These are phyloP conservation scores for Theobroma cacao DNA, from an alignment of 345 rosid genomes.

Conservation along the genomic window DNA sequence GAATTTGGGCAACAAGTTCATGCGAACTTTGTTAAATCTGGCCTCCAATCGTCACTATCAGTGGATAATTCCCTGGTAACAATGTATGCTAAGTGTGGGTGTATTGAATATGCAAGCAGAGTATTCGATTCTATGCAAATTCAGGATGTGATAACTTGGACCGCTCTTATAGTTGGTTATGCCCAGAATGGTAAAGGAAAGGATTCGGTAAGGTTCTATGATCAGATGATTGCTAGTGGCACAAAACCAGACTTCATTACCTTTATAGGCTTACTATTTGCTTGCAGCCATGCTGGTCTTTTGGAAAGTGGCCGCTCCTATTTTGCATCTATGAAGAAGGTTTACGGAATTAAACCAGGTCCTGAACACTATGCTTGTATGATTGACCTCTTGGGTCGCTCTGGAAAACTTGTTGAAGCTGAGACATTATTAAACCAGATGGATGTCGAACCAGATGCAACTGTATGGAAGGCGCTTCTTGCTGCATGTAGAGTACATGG, in stretches of 20 bases:
- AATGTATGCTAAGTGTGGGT: constrained; percentile 84
- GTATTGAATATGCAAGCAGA: constrained; percentile 57
- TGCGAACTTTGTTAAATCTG: constrained; percentile 50
- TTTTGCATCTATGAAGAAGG: constrained; percentile 64
- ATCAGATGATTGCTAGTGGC: constrained; percentile 60
- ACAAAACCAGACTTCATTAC: constrained; percentile 70
- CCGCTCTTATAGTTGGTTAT: constrained; percentile 80
- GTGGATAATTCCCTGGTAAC: constrained; percentile 75
- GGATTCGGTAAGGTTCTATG: constrained; percentile 53
- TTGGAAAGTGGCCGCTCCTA: constrained; percentile 47
- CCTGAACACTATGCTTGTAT: constrained; percentile 87
- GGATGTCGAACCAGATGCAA: constrained; percentile 74
- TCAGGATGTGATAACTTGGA: constrained; percentile 77
- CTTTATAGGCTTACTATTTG: constrained; percentile 83
- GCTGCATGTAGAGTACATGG: constrained; percentile 74
- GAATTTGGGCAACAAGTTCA: constrained; percentile 89
- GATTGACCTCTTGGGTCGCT: constrained; percentile 87
- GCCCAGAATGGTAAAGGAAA: constrained; percentile 87
- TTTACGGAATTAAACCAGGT: constrained; percentile 68
- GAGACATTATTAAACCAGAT: constrained; percentile 58
- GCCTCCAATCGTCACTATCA: constrained; percentile 55
- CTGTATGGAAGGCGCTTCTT: constrained; percentile 79
- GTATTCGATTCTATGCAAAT: constrained; percentile 58
- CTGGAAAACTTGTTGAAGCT: constrained; percentile 69
- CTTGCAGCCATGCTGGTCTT: constrained; percentile 89